A percentile compares a stretch with the other conserved stretches of the same genome.
Evolutionary conservation across 73 alveolate species (phyloP).

Genomic region (Paramecium octaurelia): DNA sequence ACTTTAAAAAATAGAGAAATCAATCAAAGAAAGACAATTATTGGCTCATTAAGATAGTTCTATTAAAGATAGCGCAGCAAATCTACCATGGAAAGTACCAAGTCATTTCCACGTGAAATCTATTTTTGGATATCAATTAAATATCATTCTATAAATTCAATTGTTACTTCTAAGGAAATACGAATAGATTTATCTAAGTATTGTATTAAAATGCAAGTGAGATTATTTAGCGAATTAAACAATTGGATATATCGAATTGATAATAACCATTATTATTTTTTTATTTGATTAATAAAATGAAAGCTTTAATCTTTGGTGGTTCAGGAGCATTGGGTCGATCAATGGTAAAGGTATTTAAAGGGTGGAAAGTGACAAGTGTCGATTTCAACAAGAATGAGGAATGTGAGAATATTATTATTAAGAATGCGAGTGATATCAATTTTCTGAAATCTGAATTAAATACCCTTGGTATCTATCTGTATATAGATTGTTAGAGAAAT

Average conservation of each 20-base stretch:
- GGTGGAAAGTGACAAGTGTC: slow-evolving; percentile 74
- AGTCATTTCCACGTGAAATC: not conserved
- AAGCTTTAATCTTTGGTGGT: slow-evolving; percentile 74
- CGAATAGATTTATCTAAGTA: no score
- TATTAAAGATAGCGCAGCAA: no score
- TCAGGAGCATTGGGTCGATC: slow-evolving; percentile 83
- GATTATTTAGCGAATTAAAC: not conserved
- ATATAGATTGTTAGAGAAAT: slow-evolving; percentile 20
- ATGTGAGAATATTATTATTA: slow-evolving; percentile 65
- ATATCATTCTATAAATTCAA: not conserved
- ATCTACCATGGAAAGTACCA: no score
- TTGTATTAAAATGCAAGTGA: not conserved
- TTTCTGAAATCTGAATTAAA: slow-evolving; percentile 27
- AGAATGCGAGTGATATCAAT: not conserved
- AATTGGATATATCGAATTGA: not conserved
- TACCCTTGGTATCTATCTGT: not conserved
- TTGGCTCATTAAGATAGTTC: no score
- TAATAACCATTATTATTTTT: not conserved
- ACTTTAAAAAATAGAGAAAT: no score
- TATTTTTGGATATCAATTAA: not conserved
- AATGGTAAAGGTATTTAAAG: slow-evolving; percentile 69
- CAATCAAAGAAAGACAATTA: no score
- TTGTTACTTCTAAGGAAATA: not conserved
- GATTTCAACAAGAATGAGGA: slow-evolving; percentile 70
- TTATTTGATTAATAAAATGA: not conserved